Evolutionary conservation across 1,284 basidiomycete species (phyloP).

Genomic region (Sanghuangporus weigelae): DNA sequence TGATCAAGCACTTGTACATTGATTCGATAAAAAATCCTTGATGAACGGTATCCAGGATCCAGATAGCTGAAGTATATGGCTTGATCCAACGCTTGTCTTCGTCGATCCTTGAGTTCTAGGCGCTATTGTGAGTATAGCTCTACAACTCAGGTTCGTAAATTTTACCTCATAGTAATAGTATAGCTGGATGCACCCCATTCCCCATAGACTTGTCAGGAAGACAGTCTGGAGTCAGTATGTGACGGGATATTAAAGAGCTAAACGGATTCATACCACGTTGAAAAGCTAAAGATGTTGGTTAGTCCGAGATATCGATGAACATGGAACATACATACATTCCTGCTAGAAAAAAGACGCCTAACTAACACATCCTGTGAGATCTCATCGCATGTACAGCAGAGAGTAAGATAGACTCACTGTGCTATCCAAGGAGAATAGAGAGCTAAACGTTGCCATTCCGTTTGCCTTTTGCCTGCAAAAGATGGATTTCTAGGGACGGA

Average conservation of each 20-base stretch:
- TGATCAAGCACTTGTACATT: conserved; percentile 6
- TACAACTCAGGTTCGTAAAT: background rate
- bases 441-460: background rate
- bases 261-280: background rate
- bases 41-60: background rate
- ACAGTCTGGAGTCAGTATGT: background rate
- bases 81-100: background rate
- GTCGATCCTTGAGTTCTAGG: background rate
- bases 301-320: background rate
- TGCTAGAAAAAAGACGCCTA: background rate
- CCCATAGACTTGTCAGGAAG: background rate
- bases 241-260: background rate
- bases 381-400: background rate
- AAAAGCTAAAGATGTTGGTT: background rate
- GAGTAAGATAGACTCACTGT: background rate
- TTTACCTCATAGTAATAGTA: background rate
- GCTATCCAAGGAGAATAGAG: background rate
- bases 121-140: background rate
- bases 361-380: background rate
- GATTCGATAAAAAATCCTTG: conserved; percentile 1
- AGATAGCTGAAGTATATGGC: background rate
- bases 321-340: background rate
- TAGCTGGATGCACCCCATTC: background rate
- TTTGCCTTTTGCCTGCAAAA: background rate
- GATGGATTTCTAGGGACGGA: background rate